Conservation (phyloP, 306 rosid species). For the Chamaecrista fasciculata region DNA sequence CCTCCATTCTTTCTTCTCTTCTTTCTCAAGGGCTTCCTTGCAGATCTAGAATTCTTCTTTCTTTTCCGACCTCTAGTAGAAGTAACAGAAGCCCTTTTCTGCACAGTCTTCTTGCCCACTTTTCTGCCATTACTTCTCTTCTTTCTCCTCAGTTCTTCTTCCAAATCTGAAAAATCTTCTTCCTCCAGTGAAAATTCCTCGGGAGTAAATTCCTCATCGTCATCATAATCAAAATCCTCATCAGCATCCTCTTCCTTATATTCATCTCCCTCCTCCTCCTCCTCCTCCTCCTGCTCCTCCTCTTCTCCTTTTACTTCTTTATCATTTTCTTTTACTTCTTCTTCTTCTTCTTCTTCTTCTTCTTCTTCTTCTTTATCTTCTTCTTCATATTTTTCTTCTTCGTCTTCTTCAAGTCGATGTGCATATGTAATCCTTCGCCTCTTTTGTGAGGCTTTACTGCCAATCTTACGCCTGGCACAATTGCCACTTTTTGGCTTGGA, state of each 20-base stretch:
- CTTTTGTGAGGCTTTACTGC: conserved; percentile 30
- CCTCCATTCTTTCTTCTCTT: conserved; percentile 50
- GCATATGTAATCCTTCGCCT: conserved; percentile 22
- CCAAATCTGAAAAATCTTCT: conserved; percentile 70
- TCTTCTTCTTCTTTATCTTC: conserved; percentile 28
- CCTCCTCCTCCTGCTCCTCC: conserved; percentile 46
- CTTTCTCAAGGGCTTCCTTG: conserved; percentile 64
- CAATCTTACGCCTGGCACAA: conserved; percentile 18
- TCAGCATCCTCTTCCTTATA: conserved; percentile 39
- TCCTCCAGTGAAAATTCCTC: conserved; percentile 80
- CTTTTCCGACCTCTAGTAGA: conserved; percentile 44
- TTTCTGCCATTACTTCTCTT: conserved; percentile 48
- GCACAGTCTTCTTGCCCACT: conserved; percentile 40
- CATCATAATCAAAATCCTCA: conserved; percentile 37
- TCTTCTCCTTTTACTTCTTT: conserved; percentile 30
- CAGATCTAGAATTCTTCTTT: conserved; percentile 43
- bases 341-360: conserved; percentile 32
- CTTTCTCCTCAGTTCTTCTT: conserved; percentile 46
- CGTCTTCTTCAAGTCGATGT: conserved; percentile 28
- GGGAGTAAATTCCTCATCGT: conserved; percentile 78
- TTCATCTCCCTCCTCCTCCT: conserved; percentile 17
- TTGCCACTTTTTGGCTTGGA: conserved; percentile 43
- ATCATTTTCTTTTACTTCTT: conserved; percentile 28
- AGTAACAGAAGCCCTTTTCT: conserved; percentile 40
- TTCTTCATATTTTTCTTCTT: conserved; percentile 24